Percentiles rank a stretch among this genome's conserved stretches.
These are phyloP conservation scores for Lodderomyces beijingensis DNA, from an alignment of 1,139 yeast genomes.

Conservation along the genomic window DNA sequence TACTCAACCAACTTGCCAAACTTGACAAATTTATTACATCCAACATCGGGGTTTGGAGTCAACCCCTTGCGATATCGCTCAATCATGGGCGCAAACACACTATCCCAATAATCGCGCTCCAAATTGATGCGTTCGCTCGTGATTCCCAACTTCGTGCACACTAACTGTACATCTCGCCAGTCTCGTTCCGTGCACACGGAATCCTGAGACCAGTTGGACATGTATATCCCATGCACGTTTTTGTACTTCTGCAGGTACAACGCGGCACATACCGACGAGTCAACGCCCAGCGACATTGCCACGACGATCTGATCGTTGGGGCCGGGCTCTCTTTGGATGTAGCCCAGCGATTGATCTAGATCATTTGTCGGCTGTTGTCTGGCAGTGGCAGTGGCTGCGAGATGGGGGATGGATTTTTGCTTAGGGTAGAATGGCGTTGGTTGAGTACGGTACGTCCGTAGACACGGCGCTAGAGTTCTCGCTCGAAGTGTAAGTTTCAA, in stretches of 20 bases:
- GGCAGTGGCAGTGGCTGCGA: background rate
- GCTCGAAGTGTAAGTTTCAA: too few relatives aligned
- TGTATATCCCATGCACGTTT: slow-evolving; percentile 75
- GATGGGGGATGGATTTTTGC: slow-evolving; percentile 3
- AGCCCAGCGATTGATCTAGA: slow-evolving; percentile 7
- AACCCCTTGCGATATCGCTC: slow-evolving; percentile 62
- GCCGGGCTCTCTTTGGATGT: slow-evolving; percentile 43
- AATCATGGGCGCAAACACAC: slow-evolving; percentile 91
- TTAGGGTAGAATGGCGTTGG: slow-evolving; percentile 12
- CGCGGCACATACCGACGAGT: slow-evolving; percentile 87
- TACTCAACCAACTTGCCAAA: slow-evolving; percentile 72
- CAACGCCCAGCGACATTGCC: slow-evolving; percentile 98
- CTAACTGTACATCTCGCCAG: slow-evolving; percentile 77
- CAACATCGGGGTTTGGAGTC: slow-evolving; percentile 95
- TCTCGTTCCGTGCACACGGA: slow-evolving; percentile 78
- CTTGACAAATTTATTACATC: slow-evolving; percentile 80
- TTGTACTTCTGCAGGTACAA: slow-evolving; percentile 46
- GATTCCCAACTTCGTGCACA: slow-evolving; percentile 57
- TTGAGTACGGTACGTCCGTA: slow-evolving; percentile 5
- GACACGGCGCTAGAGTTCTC: too few relatives aligned
- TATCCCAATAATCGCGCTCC: slow-evolving; percentile 87
- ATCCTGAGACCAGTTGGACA: slow-evolving; percentile 86
- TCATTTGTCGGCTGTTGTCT: slow-evolving; percentile 8
- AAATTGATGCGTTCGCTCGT: slow-evolving; percentile 76
- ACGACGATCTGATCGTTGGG: slow-evolving; percentile 60